Base-by-base conservation (phyloP, 257 asterid genomes). In the Solanum rostratum region DNA sequence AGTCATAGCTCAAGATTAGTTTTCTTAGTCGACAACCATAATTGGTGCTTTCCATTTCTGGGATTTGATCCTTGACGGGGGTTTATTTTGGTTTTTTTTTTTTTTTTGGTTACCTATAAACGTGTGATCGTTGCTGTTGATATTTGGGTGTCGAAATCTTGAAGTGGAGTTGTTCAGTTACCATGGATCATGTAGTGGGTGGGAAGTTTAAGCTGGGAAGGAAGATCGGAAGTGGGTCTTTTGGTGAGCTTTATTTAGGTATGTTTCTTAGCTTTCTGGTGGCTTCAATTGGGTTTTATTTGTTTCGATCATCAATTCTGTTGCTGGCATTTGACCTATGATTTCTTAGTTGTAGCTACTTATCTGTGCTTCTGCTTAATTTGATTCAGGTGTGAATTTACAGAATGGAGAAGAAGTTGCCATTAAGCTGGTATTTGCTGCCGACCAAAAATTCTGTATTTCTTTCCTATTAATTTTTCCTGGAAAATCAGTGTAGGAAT, bases 381-480 rank as follows among this genome's bases (percentile, higher is more conserved):
- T 86, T 74, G 84, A 60, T 87, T 80, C 86, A 95, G 99, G 99
- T 88, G 97, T 94, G 84, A 93, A 92, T 84, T 84, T 93, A 86
- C 97, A 93, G 86, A 95, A 86, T 90, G 98, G 98, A 88, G 99
- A 95, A 92, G 99, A 95, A 94, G 97, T 94, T 29, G 99, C 94
- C 70, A 87, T 95, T 85, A 95, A 95, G 93, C 92, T 93, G 95
- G 99, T 95, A 90, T 63, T 43, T 82, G 11, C 43, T 18, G 20
- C 54, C 11, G n/a, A 20, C 37, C 12, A 10, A 41, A 41, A n/a
- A 20, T 43, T 33, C 45, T 4, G 22, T 49, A 5, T 29, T 46
- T 15, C 14, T 45, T 73, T 73, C 33, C 59, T 13, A 14, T 73
- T 45, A 24, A 6, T 6, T 49, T 74, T 27, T 29, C 29, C 45